Evolutionary conservation across 1,284 basidiomycete species (phyloP).

Genomic region (Ustilago curta): DNA sequence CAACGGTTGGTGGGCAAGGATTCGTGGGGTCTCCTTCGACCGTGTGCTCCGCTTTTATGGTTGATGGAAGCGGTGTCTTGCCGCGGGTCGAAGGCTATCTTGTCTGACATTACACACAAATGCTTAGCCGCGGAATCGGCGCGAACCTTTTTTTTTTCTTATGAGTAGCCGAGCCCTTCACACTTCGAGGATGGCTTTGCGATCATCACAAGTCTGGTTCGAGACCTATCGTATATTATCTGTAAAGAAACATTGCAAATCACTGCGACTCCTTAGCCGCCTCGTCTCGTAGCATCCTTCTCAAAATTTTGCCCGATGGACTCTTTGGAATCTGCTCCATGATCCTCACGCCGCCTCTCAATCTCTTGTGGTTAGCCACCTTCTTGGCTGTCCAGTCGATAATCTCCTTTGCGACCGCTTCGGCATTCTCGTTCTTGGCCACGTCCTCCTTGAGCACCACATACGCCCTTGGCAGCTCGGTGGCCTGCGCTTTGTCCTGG

Average conservation of each 20-base stretch:
- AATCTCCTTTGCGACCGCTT: slow-evolving; percentile 60
- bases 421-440: slow-evolving; percentile 43
- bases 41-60: neutral
- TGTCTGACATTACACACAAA: slow-evolving; percentile 7
- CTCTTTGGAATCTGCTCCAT: slow-evolving; percentile 63
- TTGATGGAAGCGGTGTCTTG: slow-evolving; percentile 4
- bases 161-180: neutral
- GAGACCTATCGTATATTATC: neutral
- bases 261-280: slow-evolving; percentile 43
- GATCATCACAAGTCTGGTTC: neutral
- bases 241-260: neutral
- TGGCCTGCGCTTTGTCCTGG: slow-evolving; percentile 43
- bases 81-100: slow-evolving; percentile 17
- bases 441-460: slow-evolving; percentile 57
- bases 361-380: slow-evolving; percentile 69
- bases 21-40: neutral
- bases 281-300: slow-evolving; percentile 60
- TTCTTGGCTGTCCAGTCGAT: slow-evolving; percentile 62
- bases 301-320: slow-evolving; percentile 66
- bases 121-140: slow-evolving; percentile 11
- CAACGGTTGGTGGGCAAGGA: no score
- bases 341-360: slow-evolving; percentile 67
- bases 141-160: slow-evolving; percentile 1
- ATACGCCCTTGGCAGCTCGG: slow-evolving; percentile 67
- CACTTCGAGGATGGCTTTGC: neutral